phyloP scores from a whole-genome alignment of 495 filamentous ascomycete genomes.

The Corynascus novoguineensis region DNA sequence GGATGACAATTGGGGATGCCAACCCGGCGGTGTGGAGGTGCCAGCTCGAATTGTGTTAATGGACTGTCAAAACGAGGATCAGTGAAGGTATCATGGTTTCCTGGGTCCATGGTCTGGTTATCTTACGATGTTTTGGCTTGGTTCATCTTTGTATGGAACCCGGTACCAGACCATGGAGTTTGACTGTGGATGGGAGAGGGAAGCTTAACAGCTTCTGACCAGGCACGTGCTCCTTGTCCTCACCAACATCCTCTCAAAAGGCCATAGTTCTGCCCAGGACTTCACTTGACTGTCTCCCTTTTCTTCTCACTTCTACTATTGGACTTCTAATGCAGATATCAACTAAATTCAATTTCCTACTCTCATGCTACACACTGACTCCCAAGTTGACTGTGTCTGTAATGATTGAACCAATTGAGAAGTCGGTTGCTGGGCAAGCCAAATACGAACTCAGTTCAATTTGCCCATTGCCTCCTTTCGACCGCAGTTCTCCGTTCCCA shows the following conservation, averaged over 20 bases:
- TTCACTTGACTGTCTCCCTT: slow-evolving; percentile 32
- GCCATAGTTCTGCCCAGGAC: slow-evolving; percentile 24
- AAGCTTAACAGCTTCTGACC: background rate
- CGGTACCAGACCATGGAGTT: background rate
- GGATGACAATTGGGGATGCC: slow-evolving; percentile 22
- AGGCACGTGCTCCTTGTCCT: background rate
- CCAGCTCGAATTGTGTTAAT: background rate
- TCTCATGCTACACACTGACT: background rate
- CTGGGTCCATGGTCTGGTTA: background rate
- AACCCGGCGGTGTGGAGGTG: slow-evolving; percentile 5
- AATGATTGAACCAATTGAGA: background rate
- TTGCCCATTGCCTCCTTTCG: background rate
- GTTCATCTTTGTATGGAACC: background rate
- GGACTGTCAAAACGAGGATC: background rate
- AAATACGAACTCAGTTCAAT: background rate
- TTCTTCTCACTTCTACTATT: slow-evolving; percentile 44
- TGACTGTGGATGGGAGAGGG: background rate
- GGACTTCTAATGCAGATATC: slow-evolving; percentile 54
- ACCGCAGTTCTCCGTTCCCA: background rate
- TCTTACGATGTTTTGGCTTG: background rate
- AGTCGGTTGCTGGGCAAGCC: no score
- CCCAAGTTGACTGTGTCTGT: no score
- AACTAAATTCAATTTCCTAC: slow-evolving; percentile 36
- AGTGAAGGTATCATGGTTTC: background rate
- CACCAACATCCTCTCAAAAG: slow-evolving; percentile 10